phyloP scores from a whole-genome alignment of 148 eudicot species.

The Amaranthus hypochondriacus region DNA sequence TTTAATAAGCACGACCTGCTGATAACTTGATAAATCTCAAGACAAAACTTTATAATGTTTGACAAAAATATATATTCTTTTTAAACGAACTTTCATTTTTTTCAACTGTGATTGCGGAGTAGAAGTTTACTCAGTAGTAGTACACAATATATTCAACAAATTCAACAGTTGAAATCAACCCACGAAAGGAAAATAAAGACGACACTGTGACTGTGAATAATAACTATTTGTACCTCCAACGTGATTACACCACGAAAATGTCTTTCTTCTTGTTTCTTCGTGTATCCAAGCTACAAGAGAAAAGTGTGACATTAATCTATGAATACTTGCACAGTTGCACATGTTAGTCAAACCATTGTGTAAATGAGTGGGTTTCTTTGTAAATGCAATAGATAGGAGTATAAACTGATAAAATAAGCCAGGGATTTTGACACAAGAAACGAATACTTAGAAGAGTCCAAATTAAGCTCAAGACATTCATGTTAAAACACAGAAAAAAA shows the following conservation, averaged over 20 bases:
- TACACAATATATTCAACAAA: no score
- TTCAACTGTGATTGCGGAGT: no score
- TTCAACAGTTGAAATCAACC: background rate
- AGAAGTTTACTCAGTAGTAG: no score
- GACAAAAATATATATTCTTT: no score
- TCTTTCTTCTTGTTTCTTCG: slow-evolving; percentile 93
- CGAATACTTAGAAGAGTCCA: background rate
- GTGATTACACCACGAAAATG: slow-evolving; percentile 95
- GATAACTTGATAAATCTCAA: background rate
- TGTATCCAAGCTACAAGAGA: slow-evolving; percentile 88
- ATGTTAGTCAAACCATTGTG: background rate
- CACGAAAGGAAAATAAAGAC: no score
- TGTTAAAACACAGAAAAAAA: background rate
- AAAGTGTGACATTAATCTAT: background rate
- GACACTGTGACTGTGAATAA: background rate
- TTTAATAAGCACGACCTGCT: background rate
- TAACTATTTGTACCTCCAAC: slow-evolving; percentile 60
- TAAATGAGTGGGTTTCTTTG: no score
- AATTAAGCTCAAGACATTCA: background rate
- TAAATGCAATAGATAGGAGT: no score
- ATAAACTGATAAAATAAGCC: no score
- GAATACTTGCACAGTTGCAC: background rate
- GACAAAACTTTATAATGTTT: background rate
- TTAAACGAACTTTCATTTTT: no score
- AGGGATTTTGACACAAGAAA: no score